Base-by-base conservation (phyloP, 371 early-diverging fungal species). In the Encephalitozoon hellem region DNA sequence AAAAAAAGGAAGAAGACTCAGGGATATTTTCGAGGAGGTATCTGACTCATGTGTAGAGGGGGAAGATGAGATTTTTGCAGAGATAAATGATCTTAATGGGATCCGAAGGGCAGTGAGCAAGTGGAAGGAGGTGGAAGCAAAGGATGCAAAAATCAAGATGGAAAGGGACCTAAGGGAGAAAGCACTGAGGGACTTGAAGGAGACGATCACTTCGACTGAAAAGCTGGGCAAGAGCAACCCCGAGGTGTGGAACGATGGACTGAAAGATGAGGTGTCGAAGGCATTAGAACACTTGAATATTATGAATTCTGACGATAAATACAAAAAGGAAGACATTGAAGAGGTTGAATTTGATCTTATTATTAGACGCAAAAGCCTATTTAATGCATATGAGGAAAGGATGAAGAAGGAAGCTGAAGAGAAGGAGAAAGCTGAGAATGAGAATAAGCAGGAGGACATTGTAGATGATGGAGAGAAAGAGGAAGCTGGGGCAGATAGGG, bases 381-480 rank as follows among this genome's bases (percentile, higher is more conserved):
- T 32, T 34, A 32, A 41, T 11, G 67, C 32, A 42, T 26, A 67
- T 28, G 67, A 67, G n/a, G 67, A 67, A 67, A 67, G 25, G 30
- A 30, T 30, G 23, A 67, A 21, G 41, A 42, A 67, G 23, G 49
- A 67, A n/a, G 25, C 11, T 45, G 41, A 49, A 32, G 43, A 28
- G 30, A 21, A 67, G 12, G 67, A 23, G 2, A 18, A 11, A 39
- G n/a, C n/a, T n/a, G n/a, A n/a, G n/a, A n/a, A n/a, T n/a, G n/a
- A n/a, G n/a, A n/a, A n/a, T n/a, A n/a, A n/a, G n/a, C n/a, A n/a
- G 34, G 34, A 34, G 34, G 34, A 34, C 6, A 34, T 4, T 2
- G 34, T 34, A 34, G 34, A 34, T 34, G 34, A 34, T 34, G 28
- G n/a, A 1, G n/a, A 41, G 3, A 30, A 9, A 12, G 67, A 67